Conservation (phyloP, 176 grass and related monocot genomes). For the Carex myosuroides region DNA sequence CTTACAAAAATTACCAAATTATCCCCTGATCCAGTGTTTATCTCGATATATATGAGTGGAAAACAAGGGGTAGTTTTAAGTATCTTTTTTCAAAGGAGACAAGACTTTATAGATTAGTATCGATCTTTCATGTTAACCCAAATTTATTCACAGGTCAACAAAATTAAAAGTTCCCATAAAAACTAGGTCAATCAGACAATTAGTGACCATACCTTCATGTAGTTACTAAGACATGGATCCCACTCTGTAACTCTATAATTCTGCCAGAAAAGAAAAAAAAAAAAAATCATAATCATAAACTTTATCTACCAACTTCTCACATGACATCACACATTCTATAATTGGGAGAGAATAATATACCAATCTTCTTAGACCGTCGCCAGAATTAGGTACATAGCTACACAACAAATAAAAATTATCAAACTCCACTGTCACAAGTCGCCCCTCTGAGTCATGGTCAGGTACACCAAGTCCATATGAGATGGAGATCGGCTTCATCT, state of each 20-base stretch:
- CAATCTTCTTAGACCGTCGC: slow-evolving; percentile 52
- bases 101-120: neutral
- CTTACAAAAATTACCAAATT: neutral
- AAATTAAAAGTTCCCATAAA: neutral
- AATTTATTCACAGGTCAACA: neutral
- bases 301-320: neutral
- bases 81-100: neutral
- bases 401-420: slow-evolving; percentile 76
- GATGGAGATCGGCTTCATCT: slow-evolving; percentile 80
- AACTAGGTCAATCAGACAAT: neutral
- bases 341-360: slow-evolving; percentile 29
- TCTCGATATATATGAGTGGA: neutral
- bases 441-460: slow-evolving; percentile 74
- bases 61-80: neutral
- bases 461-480: slow-evolving; percentile 56
- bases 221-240: slow-evolving; percentile 59
- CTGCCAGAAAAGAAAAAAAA: slow-evolving; percentile 28
- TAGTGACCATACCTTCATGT: slow-evolving; percentile 48
- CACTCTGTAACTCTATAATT: slow-evolving; percentile 57
- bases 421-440: slow-evolving; percentile 81
- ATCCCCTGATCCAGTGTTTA: neutral
- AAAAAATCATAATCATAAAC: slow-evolving; percentile 13
- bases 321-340: slow-evolving; percentile 15
- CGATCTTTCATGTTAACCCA: neutral
- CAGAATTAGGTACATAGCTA: slow-evolving; percentile 90